These are phyloP conservation scores for Mangifera indica DNA, from an alignment of 345 rosid genomes.

Conservation along the genomic window DNA sequence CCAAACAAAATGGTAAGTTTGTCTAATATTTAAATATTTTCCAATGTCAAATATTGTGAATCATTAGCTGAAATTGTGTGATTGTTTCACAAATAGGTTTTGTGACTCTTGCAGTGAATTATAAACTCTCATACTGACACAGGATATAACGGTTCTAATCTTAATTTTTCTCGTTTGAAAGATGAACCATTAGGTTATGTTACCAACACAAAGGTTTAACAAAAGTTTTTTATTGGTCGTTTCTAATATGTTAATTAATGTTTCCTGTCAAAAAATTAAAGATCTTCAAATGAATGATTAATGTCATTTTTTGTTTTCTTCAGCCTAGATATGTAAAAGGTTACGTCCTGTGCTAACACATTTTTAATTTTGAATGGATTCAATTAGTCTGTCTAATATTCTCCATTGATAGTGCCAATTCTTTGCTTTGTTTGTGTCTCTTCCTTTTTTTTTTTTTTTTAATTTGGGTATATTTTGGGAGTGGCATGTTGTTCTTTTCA, in stretches of 20 bases:
- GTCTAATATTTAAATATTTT: constrained; percentile 1
- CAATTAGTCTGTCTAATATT: background rate
- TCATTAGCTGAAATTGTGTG: background rate
- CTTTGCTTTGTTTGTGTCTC: background rate
- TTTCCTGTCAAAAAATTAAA: too few species aligned
- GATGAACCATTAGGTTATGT: background rate
- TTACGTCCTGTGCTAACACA: background rate
- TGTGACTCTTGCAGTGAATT: background rate
- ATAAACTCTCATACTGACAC: background rate
- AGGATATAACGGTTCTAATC: background rate
- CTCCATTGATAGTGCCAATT: background rate
- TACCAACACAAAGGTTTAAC: background rate
- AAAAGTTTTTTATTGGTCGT: background rate
- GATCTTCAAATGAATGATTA: constrained; percentile 9
- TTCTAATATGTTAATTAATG: too few species aligned
- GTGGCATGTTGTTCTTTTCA: constrained; percentile 27
- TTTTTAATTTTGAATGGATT: background rate
- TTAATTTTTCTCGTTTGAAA: background rate
- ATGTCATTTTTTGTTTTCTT: too few species aligned
- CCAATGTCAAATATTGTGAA: background rate
- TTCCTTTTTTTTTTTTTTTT: background rate
- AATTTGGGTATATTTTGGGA: background rate
- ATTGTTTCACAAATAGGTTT: background rate
- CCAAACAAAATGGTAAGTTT: constrained; percentile 86
- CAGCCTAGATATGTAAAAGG: background rate